Conservation (phyloP, 1,284 basidiomycete species). For the Boletellus deceptivus region DNA sequence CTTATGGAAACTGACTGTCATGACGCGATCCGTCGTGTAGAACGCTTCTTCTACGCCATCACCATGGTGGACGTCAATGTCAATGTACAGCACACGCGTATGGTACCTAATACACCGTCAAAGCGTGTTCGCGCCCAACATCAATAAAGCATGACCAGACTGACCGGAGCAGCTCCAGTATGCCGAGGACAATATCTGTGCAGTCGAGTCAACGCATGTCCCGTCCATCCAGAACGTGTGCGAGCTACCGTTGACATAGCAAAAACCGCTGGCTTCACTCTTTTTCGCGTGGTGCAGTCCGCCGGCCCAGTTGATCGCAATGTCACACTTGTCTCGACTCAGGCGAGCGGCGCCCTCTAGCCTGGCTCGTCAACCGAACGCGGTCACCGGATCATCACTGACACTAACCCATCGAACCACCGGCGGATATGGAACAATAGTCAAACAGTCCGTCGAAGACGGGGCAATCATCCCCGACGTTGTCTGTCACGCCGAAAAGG, state of each 20-base stretch:
- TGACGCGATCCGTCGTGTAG: constrained; percentile 97
- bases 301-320: constrained; percentile 98
- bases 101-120: constrained; percentile 68
- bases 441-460: constrained; percentile 98
- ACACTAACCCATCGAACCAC: constrained; percentile 92
- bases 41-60: constrained; percentile 99
- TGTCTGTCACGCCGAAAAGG: constrained; percentile 47
- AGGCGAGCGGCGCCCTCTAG: constrained; percentile 94
- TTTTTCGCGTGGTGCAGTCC: constrained; percentile 99
- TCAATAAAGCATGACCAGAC: constrained; percentile 14
- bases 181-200: constrained; percentile 95
- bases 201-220: background rate
- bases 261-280: constrained; percentile 97
- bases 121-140: too few species aligned
- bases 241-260: constrained; percentile 89
- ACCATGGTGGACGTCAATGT: constrained; percentile 98
- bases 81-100: constrained; percentile 93
- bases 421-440: constrained; percentile 97
- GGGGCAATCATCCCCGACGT: constrained; percentile 94
- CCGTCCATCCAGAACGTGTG: background rate
- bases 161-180: constrained; percentile 88
- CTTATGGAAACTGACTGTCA: constrained; percentile 99
- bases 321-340: constrained; percentile 97
- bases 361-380: constrained; percentile 5
- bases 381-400: background rate